Evolutionary conservation across 306 rosid species (phyloP).

Genomic region (Rubus idaeus): DNA sequence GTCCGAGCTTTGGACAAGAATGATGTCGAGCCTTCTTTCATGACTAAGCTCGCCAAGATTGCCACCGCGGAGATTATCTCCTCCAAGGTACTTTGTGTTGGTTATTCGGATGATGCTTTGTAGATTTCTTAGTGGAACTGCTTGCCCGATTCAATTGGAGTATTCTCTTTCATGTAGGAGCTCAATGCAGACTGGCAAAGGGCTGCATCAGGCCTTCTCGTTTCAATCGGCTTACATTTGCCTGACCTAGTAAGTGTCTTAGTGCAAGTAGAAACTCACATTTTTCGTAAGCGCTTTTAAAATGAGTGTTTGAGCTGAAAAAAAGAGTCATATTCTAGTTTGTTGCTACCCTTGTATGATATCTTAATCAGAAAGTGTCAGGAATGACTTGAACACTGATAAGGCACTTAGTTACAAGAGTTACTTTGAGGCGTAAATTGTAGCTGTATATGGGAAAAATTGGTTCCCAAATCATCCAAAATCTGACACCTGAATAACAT

Average conservation of each 20-base stretch:
- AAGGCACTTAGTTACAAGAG: background rate
- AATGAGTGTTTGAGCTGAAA: background rate
- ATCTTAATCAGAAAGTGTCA: background rate
- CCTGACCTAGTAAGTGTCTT: slow-evolving; percentile 80
- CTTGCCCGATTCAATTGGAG: slow-evolving; percentile 17
- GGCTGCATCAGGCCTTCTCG: slow-evolving; percentile 86
- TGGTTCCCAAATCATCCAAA: background rate
- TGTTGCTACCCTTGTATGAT: background rate
- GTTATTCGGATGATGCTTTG: background rate
- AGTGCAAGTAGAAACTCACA: background rate
- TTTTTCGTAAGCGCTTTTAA: background rate
- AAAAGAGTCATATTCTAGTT: background rate
- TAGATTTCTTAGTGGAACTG: background rate
- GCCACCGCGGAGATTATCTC: slow-evolving; percentile 87
- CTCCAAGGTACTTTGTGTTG: slow-evolving; percentile 64
- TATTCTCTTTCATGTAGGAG: slow-evolving; percentile 53
- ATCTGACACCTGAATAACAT: background rate
- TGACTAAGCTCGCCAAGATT: slow-evolving; percentile 86
- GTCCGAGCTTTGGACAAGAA: slow-evolving; percentile 65
- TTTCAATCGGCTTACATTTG: slow-evolving; percentile 85
- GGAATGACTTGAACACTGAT: background rate
- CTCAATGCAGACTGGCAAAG: slow-evolving; percentile 89
- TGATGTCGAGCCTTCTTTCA: slow-evolving; percentile 69
- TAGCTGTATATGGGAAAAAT: background rate
- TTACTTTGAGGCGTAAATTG: background rate